Evolutionary conservation across 345 rosid genomes (phyloP), one percentile per base, ranked within the genome.

Genomic region (Odontarrhena argentea): DNA sequence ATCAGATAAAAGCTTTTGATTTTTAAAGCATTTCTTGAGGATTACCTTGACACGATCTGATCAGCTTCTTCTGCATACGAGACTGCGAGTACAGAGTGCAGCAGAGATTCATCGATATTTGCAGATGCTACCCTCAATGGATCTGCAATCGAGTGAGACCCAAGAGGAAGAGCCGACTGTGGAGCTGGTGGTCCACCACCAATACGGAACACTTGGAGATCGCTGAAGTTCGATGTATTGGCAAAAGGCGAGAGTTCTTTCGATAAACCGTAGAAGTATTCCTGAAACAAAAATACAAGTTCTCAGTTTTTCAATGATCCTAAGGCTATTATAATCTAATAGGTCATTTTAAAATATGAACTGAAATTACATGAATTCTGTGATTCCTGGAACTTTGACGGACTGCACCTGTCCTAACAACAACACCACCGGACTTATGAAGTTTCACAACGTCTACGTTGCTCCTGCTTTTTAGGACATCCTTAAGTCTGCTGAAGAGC

Each of bases 181-280:
- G 95, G 91, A 67, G 96, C 96, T 71, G 84, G 95, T 22, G 95
- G 95, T 55, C 91, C 95, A 7, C 92, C 96, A 53, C 95, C 99
- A 64, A 94, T 76, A 52, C 87, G 88, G 64, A 86, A 87, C 60
- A 94, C 79, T 73, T 66, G 74, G 55, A 94, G 60, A 68, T 94
- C 88, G 37, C 55, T 76, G 70, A 94, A 88, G 70, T 79, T 79
- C 12, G 82, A 79, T 57, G 90, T 75, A 63, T 80, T 84, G 64
- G 95, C 73, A 49, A 85, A 92, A 0, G 96, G 97, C n/a, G 89
- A 86, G 30, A 91, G 87, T 60, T 86, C 95, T 76, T 87, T 87
- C 6, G 83, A 58, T 8, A 81, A 80, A 55, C 99, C 93, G 10
- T 94, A 91, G 57, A 88, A 94, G 46, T 94, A 94, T 75, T 91